Percentiles rank a stretch among this genome's conserved stretches.
These are phyloP conservation scores for Cercophora samala DNA, from an alignment of 495 filamentous ascomycete genomes.

Conservation along the genomic window DNA sequence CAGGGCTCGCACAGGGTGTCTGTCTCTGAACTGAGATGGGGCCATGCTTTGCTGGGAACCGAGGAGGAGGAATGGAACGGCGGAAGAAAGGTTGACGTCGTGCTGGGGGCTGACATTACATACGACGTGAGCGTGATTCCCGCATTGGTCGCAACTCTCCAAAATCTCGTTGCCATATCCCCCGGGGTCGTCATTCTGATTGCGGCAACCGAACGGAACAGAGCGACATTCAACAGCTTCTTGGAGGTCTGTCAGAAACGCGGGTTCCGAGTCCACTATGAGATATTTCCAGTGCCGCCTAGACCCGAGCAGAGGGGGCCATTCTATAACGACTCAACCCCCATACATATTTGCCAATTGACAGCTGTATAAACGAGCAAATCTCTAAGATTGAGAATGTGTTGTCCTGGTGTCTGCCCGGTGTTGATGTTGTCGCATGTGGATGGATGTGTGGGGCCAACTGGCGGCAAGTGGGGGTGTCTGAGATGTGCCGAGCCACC, in stretches of 20 bases:
- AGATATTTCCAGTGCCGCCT: constrained; percentile 34
- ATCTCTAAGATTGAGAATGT: neutral
- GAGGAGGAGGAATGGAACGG: constrained; percentile 45
- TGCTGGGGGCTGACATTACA: constrained; percentile 52
- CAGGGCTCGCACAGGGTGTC: constrained; percentile 43
- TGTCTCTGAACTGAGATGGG: constrained; percentile 59
- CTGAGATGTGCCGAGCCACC: no score
- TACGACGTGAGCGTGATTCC: constrained; percentile 48
- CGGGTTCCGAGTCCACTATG: constrained; percentile 34
- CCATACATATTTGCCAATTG: constrained; percentile 44
- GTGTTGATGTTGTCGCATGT: neutral
- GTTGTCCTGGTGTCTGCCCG: neutral
- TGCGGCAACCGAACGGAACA: constrained; percentile 49
- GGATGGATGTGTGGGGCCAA: neutral
- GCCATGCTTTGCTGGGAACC: constrained; percentile 47
- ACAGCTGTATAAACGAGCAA: constrained; percentile 2
- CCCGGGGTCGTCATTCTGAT: constrained; percentile 41
- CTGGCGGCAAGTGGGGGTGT: neutral
- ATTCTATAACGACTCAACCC: constrained; percentile 45
- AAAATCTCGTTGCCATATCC: constrained; percentile 39
- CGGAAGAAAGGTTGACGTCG: constrained; percentile 42
- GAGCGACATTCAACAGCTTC: constrained; percentile 44
- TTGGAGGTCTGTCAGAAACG: constrained; percentile 34
- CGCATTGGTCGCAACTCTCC: constrained; percentile 44
- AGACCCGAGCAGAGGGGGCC: constrained; percentile 44